Evolutionary conservation across 2,329 filamentous ascomycete species (phyloP).

Genomic region (Epichloe coenophiala): DNA sequence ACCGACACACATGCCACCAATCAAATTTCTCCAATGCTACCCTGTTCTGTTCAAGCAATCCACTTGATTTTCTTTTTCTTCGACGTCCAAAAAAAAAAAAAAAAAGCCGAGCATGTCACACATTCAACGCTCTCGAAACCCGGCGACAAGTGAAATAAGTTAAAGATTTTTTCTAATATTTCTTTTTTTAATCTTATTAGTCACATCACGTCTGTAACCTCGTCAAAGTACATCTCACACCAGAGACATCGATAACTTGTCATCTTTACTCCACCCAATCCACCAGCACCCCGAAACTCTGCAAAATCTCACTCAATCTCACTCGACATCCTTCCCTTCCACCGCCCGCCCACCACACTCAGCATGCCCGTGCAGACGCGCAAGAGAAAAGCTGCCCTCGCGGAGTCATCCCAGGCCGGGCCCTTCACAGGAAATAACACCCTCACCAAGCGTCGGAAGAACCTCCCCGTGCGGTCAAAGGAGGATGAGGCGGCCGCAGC

Average conservation of each 20-base stretch:
- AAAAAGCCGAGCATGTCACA: too few species aligned
- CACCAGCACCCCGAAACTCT: too few species aligned
- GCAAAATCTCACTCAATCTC: too few species aligned
- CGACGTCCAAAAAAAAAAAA: too few species aligned
- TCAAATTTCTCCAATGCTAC: background rate
- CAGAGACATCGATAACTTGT: too few species aligned
- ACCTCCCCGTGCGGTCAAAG: slow-evolving; percentile 22
- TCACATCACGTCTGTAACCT: too few species aligned
- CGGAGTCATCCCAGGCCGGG: background rate
- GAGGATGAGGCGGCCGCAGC: slow-evolving; percentile 13
- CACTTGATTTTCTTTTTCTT: background rate
- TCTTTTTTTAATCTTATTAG: background rate
- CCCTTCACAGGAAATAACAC: background rate
- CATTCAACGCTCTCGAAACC: background rate
- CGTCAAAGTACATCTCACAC: too few species aligned
- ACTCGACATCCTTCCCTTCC: too few species aligned
- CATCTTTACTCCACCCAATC: too few species aligned
- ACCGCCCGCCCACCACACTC: background rate
- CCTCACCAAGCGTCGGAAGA: slow-evolving; percentile 11
- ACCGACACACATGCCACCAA: background rate
- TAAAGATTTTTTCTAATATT: accelerated
- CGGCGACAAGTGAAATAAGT: background rate
- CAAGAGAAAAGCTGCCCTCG: slow-evolving; percentile 19
- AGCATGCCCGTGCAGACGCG: slow-evolving; percentile 12
- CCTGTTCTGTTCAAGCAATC: background rate